Evolutionary conservation across 148 eudicot genomes (phyloP).

Genomic region (Chenopodium berlandieri): DNA sequence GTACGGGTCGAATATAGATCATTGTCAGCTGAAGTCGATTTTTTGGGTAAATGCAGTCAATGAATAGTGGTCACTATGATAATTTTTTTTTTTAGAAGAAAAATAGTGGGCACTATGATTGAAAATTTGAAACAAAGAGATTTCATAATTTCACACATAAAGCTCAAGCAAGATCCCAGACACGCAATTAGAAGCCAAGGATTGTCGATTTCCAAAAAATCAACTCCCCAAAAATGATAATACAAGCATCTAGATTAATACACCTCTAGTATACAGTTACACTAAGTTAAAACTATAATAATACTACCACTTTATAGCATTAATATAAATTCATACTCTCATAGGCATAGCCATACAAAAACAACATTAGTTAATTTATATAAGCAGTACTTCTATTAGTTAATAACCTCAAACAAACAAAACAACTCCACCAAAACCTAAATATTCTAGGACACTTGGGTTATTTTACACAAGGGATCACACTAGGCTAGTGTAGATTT

Average conservation of each 20-base stretch:
- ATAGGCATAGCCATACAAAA: constrained; percentile 14
- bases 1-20: too few relatives aligned
- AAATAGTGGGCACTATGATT: too few relatives aligned
- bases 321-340: neutral
- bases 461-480: neutral
- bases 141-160: too few relatives aligned
- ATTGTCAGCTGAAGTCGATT: too few relatives aligned
- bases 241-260: neutral
- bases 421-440: constrained; percentile 15
- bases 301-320: neutral
- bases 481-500: constrained; percentile 38
- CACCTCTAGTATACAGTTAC: neutral
- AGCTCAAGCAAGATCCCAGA: neutral
- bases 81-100: too few relatives aligned
- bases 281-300: neutral
- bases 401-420: constrained; percentile 25
- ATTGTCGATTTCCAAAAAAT: neutral
- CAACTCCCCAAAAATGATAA: neutral
- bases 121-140: too few relatives aligned
- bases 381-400: neutral
- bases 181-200: neutral
- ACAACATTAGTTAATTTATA: neutral
- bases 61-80: too few relatives aligned
- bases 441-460: neutral
- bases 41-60: too few relatives aligned